Evolutionary conservation across 768 basidiomycete species (phyloP), one percentile per base, ranked within the genome.

Genomic region (Chalciporus chontae): DNA sequence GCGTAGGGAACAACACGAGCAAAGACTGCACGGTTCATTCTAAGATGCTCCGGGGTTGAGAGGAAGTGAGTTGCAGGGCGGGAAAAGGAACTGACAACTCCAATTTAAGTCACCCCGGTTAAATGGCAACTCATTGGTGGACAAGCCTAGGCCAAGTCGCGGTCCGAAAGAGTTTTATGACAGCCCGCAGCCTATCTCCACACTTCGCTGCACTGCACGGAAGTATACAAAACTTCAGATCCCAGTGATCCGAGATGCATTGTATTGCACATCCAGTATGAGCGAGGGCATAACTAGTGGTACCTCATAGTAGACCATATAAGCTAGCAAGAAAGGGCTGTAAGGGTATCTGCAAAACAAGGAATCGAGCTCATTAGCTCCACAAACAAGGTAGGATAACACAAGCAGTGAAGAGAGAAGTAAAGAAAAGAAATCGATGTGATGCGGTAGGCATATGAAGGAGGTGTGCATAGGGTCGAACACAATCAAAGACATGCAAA

Each of bases 401-500:
- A 66, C 52, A 58, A 65, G 66, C 58, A 69, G 9, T 3, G 50
- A 59, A 56, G 32, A 53, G 52, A 23, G 48, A 53, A 45, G 47
- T 45, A 38, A 40, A 32, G 54, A 9, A 29, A 59, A 47, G 45
- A 57, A 53, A 19, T 21, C 6, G 31, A 13, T 43, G 32, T 29
- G 15, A n/a, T 43, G 48, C 43, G 5, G 39, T 37, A 36, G 41
- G 47, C 43, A 57, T 51, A 44, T 8, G 32, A 47, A 37, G 41
- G 29, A 27, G 34, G 46, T 6, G 26, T 36, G 32, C 39, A 26
- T 40, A 21, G 39, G 26, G 29, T 50, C 40, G 46, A 53, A 52
- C 50, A 45, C 50, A 64, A 54, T 78, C 76, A 93, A 69, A 93
- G 78, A 70, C 90, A 93, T 46, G 85, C 87, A 69, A 92, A 95